A percentile compares a stretch with the other conserved stretches of the same genome.
These are phyloP conservation scores for Gossypium trilobum DNA, from an alignment of 441 rosid genomes.

Conservation along the genomic window DNA sequence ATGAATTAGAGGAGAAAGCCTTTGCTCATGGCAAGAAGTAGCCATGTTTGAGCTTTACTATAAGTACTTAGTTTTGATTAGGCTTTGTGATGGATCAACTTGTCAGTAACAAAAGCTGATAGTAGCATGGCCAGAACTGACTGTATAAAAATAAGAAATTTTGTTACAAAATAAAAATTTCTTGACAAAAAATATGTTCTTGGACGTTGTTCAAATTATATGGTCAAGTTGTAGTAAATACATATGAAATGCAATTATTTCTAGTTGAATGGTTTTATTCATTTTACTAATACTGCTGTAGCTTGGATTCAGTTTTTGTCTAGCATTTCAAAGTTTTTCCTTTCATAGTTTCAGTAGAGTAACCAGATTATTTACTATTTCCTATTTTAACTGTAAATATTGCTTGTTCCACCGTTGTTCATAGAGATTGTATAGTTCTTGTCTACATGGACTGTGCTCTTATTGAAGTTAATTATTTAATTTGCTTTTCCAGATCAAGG, in stretches of 20 bases:
- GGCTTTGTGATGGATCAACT: neutral
- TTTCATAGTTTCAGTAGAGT: neutral
- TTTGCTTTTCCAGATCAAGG: conserved; percentile 55
- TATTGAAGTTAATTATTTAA: neutral
- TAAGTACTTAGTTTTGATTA: neutral
- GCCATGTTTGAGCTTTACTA: neutral
- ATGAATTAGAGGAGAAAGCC: neutral
- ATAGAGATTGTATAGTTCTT: neutral
- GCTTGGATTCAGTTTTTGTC: neutral
- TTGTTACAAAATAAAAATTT: neutral
- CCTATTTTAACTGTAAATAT: neutral
- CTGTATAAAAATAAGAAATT: neutral
- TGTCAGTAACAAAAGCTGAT: neutral
- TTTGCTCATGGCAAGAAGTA: neutral
- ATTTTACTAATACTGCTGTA: neutral
- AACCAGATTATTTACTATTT: neutral
- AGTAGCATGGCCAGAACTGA: neutral
- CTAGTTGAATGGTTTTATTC: neutral
- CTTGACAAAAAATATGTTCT: neutral
- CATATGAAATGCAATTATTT: neutral
- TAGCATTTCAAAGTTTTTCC: neutral
- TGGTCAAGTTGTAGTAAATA: neutral
- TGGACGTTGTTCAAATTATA: neutral
- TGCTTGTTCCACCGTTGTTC: neutral
- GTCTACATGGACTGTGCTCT: neutral